These are phyloP conservation scores for Fagus crenata DNA, from an alignment of 306 rosid genomes.

Conservation along the genomic window DNA sequence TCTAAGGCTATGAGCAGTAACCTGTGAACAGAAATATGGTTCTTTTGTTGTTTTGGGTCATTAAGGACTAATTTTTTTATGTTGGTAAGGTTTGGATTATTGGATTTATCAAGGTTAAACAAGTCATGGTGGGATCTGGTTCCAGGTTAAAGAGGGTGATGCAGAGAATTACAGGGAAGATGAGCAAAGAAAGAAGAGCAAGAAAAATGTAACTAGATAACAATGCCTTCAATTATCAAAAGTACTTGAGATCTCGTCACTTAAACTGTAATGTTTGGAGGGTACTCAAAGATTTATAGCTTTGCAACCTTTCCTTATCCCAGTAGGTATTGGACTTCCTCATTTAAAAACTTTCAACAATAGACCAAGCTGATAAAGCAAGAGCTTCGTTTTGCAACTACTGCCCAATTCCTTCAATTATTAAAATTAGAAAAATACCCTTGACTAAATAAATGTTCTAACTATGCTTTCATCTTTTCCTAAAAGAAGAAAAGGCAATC, in stretches of 20 bases:
- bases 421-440: not conserved
- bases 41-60: not conserved
- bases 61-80: not conserved
- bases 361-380: not conserved
- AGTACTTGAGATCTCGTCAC: not conserved
- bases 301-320: not conserved
- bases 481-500: not conserved
- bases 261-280: not conserved
- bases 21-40: not conserved
- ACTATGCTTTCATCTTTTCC: not conserved
- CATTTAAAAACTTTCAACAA: not conserved
- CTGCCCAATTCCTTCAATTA: not conserved
- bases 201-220: not conserved
- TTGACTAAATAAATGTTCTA: not conserved
- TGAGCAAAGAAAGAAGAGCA: not conserved
- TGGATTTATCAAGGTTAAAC: not conserved
- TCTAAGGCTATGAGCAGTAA: not conserved
- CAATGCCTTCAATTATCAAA: not conserved
- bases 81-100: not conserved
- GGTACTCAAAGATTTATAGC: not conserved
- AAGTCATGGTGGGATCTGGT: not conserved
- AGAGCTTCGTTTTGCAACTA: not conserved
- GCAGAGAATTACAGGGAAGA: not conserved
- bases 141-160: not conserved
- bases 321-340: slow-evolving; percentile 1